phyloP scores from a whole-genome alignment of 805 yeast species.

The Candida ipomoeae region DNA sequence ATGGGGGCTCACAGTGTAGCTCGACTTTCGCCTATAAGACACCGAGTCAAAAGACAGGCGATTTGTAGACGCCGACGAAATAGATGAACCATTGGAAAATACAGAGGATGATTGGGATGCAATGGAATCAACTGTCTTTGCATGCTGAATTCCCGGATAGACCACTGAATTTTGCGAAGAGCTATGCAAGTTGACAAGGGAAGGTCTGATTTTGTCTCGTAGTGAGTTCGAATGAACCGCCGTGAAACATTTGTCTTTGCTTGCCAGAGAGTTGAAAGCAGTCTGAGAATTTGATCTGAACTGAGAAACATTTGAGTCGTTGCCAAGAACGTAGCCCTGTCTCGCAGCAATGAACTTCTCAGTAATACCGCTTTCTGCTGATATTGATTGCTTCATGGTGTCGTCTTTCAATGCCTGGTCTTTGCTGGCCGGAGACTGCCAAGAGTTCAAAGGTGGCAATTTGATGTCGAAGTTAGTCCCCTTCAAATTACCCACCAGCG shows the following conservation, averaged over 20 bases:
- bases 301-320: neutral
- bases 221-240: slow-evolving; percentile 10
- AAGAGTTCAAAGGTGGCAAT: slow-evolving; percentile 1
- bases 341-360: neutral
- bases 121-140: slow-evolving; percentile 19
- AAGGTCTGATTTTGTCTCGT: slow-evolving; percentile 32
- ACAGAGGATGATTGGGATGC: slow-evolving; percentile 31
- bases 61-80: slow-evolving; percentile 28
- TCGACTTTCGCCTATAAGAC: slow-evolving; percentile 14
- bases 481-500: neutral
- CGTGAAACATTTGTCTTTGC: neutral
- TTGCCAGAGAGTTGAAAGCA: neutral
- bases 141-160: neutral
- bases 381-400: neutral
- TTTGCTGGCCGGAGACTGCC: neutral
- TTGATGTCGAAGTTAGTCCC: neutral
- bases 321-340: neutral
- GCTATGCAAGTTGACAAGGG: slow-evolving; percentile 30
- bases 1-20: slow-evolving; percentile 1
- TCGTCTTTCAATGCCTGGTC: neutral
- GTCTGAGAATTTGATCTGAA: neutral
- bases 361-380: neutral
- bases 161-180: slow-evolving; percentile 2
- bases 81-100: slow-evolving; percentile 34
- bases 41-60: slow-evolving; percentile 31